phyloP scores from a whole-genome alignment of 78 protist species.

The Dictyostelium firmibasis region DNA sequence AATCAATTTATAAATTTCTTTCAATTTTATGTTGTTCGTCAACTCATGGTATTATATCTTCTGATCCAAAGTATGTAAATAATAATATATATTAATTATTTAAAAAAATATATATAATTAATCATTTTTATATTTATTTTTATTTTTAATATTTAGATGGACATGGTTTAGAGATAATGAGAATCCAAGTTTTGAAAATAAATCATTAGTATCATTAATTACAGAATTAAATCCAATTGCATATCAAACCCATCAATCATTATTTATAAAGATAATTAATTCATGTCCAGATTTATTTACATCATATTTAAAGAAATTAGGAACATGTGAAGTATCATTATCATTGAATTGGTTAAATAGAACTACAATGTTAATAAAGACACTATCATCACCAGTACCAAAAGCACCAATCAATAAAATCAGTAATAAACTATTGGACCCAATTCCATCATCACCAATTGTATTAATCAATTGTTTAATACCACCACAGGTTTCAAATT shows the following conservation, averaged over 20 bases:
- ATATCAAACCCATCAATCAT: conserved; percentile 37
- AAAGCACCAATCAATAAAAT: conserved; percentile 1
- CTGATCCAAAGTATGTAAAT: conserved; percentile 11
- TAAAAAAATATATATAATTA: too few relatives aligned
- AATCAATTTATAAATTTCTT: conserved; percentile 23
- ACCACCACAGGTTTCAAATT: conserved; percentile 37
- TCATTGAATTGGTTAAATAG: conserved; percentile 48
- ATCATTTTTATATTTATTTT: too few relatives aligned
- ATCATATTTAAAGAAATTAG: conserved; percentile 9
- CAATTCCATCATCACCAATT: conserved; percentile 50
- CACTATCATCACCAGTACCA: conserved; percentile 30
- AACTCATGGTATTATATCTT: conserved; percentile 12
- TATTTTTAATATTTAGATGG: conserved; percentile 47
- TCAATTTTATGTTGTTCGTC: background rate
- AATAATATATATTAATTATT: background rate
- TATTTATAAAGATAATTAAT: conserved; percentile 24
- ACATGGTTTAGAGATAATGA: conserved; percentile 45
- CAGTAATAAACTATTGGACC: background rate
- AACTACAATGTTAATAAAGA: conserved; percentile 42
- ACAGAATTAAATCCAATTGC: conserved; percentile 11
- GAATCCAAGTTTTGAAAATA: conserved; percentile 17
- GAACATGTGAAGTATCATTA: conserved; percentile 4
- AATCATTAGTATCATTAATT: conserved; percentile 2
- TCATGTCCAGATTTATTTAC: conserved; percentile 64
- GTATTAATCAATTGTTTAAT: conserved; percentile 26